These are phyloP conservation scores for Dacryopinax spathularia DNA, from an alignment of 768 basidiomycete species.

Conservation along the genomic window DNA sequence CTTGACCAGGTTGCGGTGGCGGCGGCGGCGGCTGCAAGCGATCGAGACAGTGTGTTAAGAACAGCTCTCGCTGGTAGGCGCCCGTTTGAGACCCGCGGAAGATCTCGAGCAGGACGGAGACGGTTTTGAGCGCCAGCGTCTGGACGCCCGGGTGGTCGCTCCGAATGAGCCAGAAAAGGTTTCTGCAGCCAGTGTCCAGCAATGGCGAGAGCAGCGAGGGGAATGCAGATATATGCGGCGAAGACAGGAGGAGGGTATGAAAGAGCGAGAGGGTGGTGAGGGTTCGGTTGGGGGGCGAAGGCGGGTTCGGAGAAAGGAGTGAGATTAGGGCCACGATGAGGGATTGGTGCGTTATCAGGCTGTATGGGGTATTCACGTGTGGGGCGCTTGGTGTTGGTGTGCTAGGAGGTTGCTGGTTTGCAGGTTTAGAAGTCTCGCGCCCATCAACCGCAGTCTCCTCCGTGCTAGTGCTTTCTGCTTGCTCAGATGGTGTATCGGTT, in stretches of 20 bases:
- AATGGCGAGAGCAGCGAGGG: constrained; percentile 64
- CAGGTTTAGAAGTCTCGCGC: not conserved
- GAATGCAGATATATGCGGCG: constrained; percentile 57
- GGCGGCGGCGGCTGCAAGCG: constrained; percentile 47
- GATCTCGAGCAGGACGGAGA: constrained; percentile 53
- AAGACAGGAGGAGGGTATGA: constrained; percentile 44
- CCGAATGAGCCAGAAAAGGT: constrained; percentile 88
- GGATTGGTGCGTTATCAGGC: constrained; percentile 82
- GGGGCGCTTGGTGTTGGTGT: not conserved
- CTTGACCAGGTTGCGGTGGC: constrained; percentile 14
- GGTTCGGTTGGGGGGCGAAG: constrained; percentile 90
- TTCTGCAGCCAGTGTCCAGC: constrained; percentile 85
- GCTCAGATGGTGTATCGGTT: not conserved
- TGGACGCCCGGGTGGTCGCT: constrained; percentile 74
- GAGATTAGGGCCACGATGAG: constrained; percentile 88
- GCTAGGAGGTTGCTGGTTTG: not conserved
- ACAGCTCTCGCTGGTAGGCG: constrained; percentile 68
- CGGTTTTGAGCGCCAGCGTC: constrained; percentile 66
- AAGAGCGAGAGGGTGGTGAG: constrained; percentile 76
- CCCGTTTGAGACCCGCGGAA: not conserved
- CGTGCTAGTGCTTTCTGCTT: not conserved
- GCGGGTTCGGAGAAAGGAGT: constrained; percentile 74
- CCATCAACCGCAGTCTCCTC: not conserved
- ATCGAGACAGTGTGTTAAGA: constrained; percentile 86
- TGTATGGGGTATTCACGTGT: constrained; percentile 39